Evolutionary conservation across 495 filamentous ascomycete species (phyloP).

Genomic region (Neurospora cerealis): DNA sequence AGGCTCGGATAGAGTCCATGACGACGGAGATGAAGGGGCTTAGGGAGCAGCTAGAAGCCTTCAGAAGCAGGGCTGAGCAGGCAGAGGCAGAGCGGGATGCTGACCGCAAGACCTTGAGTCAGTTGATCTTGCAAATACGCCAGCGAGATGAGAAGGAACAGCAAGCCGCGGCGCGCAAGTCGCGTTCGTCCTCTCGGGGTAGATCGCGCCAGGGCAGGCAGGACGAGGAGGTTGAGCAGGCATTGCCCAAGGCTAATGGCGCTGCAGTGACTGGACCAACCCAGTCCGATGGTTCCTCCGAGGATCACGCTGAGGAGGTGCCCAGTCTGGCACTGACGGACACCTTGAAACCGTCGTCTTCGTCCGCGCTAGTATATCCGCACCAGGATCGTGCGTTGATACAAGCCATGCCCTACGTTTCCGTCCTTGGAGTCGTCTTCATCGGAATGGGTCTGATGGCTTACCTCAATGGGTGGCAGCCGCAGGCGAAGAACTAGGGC

Average conservation of each 20-base stretch:
- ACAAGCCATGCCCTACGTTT: conserved; percentile 71
- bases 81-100: conserved; percentile 65
- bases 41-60: conserved; percentile 67
- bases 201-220: conserved; percentile 2
- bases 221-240: conserved; percentile 2
- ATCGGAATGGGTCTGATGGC: conserved; percentile 89
- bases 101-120: conserved; percentile 62
- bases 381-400: conserved; percentile 35
- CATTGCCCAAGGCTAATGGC: conserved; percentile 6
- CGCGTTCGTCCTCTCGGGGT: conserved; percentile 11
- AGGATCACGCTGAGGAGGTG: conserved; percentile 12
- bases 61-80: conserved; percentile 64
- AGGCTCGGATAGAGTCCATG: conserved; percentile 69
- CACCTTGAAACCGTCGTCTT: conserved; percentile 31
- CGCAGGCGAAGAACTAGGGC: conserved; percentile 18
- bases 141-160: conserved; percentile 47
- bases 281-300: conserved; percentile 5
- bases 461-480: conserved; percentile 81
- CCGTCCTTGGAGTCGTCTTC: conserved; percentile 80
- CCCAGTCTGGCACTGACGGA: conserved; percentile 1
- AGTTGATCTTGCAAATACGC: conserved; percentile 81
- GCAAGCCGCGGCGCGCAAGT: conserved; percentile 17
- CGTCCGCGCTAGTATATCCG: conserved; percentile 11
- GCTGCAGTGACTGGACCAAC: background rate
- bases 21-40: conserved; percentile 74